Base-by-base conservation (phyloP, 331 rosid genomes). In the Pyrus hybrid region DNA sequence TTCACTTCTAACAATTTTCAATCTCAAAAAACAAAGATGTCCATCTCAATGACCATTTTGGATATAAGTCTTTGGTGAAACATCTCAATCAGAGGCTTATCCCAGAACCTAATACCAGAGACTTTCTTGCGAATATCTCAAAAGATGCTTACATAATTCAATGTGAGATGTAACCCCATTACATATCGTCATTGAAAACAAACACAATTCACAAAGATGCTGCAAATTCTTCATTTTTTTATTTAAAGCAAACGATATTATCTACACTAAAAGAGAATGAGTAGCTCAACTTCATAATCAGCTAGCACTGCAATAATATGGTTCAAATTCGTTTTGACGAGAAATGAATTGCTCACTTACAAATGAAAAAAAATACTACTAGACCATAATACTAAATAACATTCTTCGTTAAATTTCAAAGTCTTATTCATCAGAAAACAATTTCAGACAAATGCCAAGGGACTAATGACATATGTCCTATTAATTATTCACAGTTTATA, bases 181-280 rank as follows among this genome's bases (percentile, higher is more conserved):
- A 29, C 63, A n/a, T 74, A 41, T n/a, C 78, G 63, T 45, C 51
- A 63, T n/a, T 63, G 41, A 62, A 20, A 43, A 33, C 29, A 25
- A 6, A 14, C 64, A 53, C 32, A 20, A 71, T 71, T 54, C 75
- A 54, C 37, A 71, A 69, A 53, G 75, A 71, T 51, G 51, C 6
- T 37, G 13, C 45, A 37, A 37, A 37, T 37, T 37, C 0, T 37
- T 37, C 1, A 10, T 37, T 37, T 33, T 33, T 33, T 32, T 33
- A n/a, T 35, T 2, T 1, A 33, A 33, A 35, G 2, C 41, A 35
- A 35, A 35, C 41, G 11, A 35, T 35, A 35, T 35, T 35, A 35
- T 35, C 3, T 2, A 8, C 0, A 35, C 11, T 35, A 35, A 30
- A 0, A 0, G 0, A 0, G 1, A 35, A 35, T 35, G 41, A 35